Base-by-base conservation (phyloP, 1,139 yeast genomes). In the Insectozyma bohioensis region DNA sequence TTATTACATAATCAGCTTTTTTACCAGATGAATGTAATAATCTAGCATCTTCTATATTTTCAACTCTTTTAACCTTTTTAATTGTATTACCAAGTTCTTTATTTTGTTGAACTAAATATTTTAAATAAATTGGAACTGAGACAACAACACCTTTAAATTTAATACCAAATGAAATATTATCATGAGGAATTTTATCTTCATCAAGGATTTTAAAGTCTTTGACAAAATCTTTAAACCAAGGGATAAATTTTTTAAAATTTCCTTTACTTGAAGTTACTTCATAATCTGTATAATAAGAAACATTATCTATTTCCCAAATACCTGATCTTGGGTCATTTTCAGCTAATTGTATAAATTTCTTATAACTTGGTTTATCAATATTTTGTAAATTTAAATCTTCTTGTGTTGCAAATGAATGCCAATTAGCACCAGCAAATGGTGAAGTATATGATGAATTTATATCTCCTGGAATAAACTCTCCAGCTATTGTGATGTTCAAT, bases 81-180 rank as follows among this genome's bases (percentile, higher is more conserved):
- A 71, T 42, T 1, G 25, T 30, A 24, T 71, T 64, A 1, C 80
- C 79, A 13, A 44, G 33, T 21, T 50, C 58, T 6, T 57, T 40
- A 37, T 72, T 63, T 43, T 66, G 58, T 29, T 58, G 59, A 20
- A 65, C 51, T 18, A 78, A 54, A 47, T 58, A 77, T 12, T 68
- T 57, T 39, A 77, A 57, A 45, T 78, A 78, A 16, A 67, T 57
- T 10, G 76, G 68, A 3, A 72, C 72, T 8, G 76, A 60, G 27
- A 77, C 63, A 26, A 74, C 73, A 31, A 77, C 60, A 0, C 80
- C 76, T 29, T 61, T 63, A 46, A 53, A 77, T 30, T 50, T 53
- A 35, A 49, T 62, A 2, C 79, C 82, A 40, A 54, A 61, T 1
- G 48, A 49, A 10, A 54, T 48, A 1, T 57, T 70, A 0, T 41